phyloP scores from a whole-genome alignment of 345 rosid genomes.

The Camelina laxa region DNA sequence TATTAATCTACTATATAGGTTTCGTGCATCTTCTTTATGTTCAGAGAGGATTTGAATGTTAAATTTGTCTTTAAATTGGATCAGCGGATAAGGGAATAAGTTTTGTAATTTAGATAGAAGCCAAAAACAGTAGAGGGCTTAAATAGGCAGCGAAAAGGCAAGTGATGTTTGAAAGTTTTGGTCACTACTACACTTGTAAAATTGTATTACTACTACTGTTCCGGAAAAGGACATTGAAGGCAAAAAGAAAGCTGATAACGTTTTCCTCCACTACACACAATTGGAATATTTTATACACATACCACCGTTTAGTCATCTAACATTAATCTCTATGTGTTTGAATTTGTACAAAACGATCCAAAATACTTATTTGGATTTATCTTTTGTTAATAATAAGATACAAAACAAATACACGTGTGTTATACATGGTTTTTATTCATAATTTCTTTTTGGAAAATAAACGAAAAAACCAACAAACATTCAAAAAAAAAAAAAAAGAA shows the following conservation, averaged over 20 bases:
- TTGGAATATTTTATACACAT: not conserved
- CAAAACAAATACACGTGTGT: slow-evolving; percentile 30
- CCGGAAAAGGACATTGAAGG: not conserved
- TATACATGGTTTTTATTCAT: not conserved
- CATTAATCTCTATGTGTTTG: not conserved
- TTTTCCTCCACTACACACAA: slow-evolving; percentile 17
- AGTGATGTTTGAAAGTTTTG: slow-evolving; percentile 10
- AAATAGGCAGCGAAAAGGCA: slow-evolving; percentile 40
- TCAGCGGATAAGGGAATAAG: slow-evolving; percentile 12
- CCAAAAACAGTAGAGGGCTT: slow-evolving; percentile 42
- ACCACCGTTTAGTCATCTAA: not conserved
- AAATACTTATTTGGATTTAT: slow-evolving; percentile 1
- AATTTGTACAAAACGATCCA: not conserved
- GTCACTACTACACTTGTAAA: slow-evolving; percentile 29
- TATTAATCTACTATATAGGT: not conserved
- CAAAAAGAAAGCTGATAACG: not conserved
- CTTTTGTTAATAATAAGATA: slow-evolving; percentile 12
- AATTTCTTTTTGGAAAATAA: not conserved
- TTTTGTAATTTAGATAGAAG: slow-evolving; percentile 32
- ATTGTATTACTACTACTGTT: slow-evolving; percentile 8
- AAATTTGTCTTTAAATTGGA: slow-evolving; percentile 27
- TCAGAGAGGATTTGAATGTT: slow-evolving; percentile 18
- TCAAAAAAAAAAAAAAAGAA: no score
- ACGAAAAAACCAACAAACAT: not conserved
- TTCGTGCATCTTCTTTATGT: not conserved